phyloP scores from a whole-genome alignment of 352 stramenopile species.

The Pythium phragmiticola region DNA sequence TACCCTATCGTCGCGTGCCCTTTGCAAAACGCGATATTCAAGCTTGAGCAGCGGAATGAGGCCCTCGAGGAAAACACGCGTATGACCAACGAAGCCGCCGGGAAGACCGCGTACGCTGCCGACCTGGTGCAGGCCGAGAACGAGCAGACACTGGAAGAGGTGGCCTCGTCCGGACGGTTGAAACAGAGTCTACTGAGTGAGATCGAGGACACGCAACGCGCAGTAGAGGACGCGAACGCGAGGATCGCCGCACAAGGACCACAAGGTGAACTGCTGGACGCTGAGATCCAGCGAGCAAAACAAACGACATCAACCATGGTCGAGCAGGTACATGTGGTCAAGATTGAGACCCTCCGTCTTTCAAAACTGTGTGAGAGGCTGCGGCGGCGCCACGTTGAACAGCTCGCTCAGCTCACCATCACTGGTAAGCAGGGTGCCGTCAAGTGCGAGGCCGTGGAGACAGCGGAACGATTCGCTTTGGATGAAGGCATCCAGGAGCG shows the following conservation, averaged over 20 bases:
- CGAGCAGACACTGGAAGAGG: constrained; percentile 8
- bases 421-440: constrained; percentile 12
- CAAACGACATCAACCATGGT: neutral
- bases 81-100: neutral
- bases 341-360: neutral
- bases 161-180: constrained; percentile 7
- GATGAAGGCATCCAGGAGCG: constrained; percentile 11
- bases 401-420: neutral
- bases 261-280: neutral
- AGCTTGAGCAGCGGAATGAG: constrained; percentile 22
- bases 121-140: constrained; percentile 10
- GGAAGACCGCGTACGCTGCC: constrained; percentile 11
- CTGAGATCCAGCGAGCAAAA: constrained; percentile 6
- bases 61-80: constrained; percentile 9
- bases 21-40: constrained; percentile 27
- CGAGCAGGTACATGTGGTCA: neutral
- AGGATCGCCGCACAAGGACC: constrained; percentile 13
- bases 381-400: constrained; percentile 3
- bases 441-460: constrained; percentile 26
- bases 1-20: constrained; percentile 22
- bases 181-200: constrained; percentile 11
- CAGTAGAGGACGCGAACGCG: neutral
- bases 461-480: neutral
- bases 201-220: constrained; percentile 2
- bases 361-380: constrained; percentile 9